Evolutionary conservation across 139 green algal genomes (phyloP), one percentile per base, ranked within the genome.

Genomic region (Micractinium conductrix): DNA sequence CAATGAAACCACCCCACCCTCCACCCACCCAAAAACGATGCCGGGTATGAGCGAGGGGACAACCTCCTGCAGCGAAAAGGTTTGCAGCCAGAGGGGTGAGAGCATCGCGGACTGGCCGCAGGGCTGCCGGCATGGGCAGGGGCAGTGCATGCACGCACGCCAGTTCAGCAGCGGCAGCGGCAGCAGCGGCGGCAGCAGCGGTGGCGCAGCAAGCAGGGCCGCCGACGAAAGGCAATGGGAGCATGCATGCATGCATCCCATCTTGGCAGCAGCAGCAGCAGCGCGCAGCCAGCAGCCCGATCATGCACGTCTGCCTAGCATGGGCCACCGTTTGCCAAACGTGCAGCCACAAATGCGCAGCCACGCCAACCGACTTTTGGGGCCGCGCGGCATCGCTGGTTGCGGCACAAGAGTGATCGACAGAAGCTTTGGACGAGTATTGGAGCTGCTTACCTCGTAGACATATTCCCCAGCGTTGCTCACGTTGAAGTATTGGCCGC

Each of bases 21-120:
- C n/a, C n/a, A n/a, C n/a, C n/a, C n/a, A 24, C 26, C 76, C 76
- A 3, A 82, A 4, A 28, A 82, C 76, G 26, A 82, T 72, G 38
- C 76, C 76, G 17, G 76, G 76, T 26, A 82, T 55, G 7, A 71
- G 42, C 22, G 76, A 82, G 0, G 76, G 76, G 16, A 82, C 58
- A 2, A 82, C 38, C 44, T 82, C 21, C 76, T 82, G 76, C 55
- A 58, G 26, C 2, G n/a, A 33, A 8, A 48, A 30, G 42, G 68
- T n/a, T n/a, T 7, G 33, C n/a, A 74, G 16, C 10, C 9, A 43
- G 19, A 45, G 4, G 38, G 38, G 35, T 7, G 19, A 16, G 35
- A 26, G 35, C 17, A n/a, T 2, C 10, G 67, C 6, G 6, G 67
- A 6, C 10, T 22, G 33, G 19, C 16, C 16, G 16, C 14, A 65